Evolutionary conservation across 1,139 yeast genomes (phyloP).

Genomic region (Taphrina betulina): DNA sequence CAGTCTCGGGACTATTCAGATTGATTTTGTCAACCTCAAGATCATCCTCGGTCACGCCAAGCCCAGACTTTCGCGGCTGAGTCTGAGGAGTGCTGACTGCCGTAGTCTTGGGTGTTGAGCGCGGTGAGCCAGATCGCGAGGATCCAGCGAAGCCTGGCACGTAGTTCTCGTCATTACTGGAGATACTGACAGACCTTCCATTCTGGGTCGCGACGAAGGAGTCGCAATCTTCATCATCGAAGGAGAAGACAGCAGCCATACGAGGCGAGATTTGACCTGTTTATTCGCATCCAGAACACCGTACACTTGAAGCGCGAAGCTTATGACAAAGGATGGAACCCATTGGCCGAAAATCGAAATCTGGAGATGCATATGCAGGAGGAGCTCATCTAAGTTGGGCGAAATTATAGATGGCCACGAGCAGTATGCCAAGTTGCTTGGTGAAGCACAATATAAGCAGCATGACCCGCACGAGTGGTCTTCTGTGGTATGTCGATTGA

Average conservation of each 20-base stretch:
- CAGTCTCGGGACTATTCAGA: constrained; percentile 50
- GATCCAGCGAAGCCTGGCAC: constrained; percentile 34
- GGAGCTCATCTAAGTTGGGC: no score
- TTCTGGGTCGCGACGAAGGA: constrained; percentile 4
- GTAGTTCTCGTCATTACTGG: constrained; percentile 36
- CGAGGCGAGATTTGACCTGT: no score
- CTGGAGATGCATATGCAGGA: no score
- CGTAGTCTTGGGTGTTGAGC: constrained; percentile 32
- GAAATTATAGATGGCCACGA: no score
- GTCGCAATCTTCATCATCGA: constrained; percentile 39
- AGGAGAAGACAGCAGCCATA: constrained; percentile 42
- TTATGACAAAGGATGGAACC: no score
- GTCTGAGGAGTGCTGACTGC: constrained; percentile 32
- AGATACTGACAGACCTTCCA: constrained; percentile 8
- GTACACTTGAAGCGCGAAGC: no score
- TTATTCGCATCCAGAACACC: no score
- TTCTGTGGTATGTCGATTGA: constrained; percentile 25
- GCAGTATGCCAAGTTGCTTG: no score
- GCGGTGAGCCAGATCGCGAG: constrained; percentile 19
- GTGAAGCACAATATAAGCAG: no score
- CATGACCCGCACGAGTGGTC: constrained; percentile 32
- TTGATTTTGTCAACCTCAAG: constrained; percentile 44
- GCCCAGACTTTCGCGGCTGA: constrained; percentile 33
- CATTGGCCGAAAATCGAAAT: no score
- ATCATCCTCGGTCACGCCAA: constrained; percentile 38